phyloP scores from a whole-genome alignment of 2,329 filamentous ascomycete species.

The Fusarium annulatum region DNA sequence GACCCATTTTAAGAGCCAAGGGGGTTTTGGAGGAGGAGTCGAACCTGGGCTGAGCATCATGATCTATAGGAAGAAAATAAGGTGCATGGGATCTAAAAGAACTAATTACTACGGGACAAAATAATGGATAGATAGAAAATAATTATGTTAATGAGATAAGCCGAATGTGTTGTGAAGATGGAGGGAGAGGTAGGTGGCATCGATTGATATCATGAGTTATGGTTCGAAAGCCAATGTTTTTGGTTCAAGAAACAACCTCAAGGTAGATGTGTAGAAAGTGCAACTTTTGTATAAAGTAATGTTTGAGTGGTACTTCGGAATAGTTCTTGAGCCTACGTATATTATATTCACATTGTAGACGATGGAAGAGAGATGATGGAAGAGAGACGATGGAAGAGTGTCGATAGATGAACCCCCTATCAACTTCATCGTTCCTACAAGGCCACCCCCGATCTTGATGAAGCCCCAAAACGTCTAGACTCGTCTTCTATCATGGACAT shows the following conservation, averaged over 20 bases:
- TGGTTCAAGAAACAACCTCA: not conserved
- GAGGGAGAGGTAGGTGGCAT: not conserved
- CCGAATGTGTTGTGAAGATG: not conserved
- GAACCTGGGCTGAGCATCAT: not conserved
- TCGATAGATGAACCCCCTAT: not conserved
- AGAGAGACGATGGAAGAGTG: not conserved
- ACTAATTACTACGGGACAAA: not conserved
- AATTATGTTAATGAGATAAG: not conserved
- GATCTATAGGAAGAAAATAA: too few relatives aligned
- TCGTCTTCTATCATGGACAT: too few relatives aligned
- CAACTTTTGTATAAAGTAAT: fast-evolving
- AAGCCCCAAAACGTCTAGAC: not conserved
- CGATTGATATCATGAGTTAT: not conserved
- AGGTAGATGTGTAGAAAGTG: too few relatives aligned
- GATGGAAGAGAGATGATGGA: too few relatives aligned
- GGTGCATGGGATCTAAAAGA: not conserved
- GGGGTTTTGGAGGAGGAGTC: slow-evolving; percentile 31
- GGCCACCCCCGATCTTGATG: not conserved
- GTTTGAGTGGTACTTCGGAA: not conserved
- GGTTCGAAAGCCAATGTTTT: not conserved
- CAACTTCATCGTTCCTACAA: not conserved
- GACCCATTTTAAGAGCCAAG: slow-evolving; percentile 30
- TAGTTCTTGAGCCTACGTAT: not conserved
- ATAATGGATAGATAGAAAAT: not conserved
- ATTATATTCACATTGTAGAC: fast-evolving